Conservation (phyloP, 2,329 filamentous ascomycete species). For the Fusarium sp. region DNA sequence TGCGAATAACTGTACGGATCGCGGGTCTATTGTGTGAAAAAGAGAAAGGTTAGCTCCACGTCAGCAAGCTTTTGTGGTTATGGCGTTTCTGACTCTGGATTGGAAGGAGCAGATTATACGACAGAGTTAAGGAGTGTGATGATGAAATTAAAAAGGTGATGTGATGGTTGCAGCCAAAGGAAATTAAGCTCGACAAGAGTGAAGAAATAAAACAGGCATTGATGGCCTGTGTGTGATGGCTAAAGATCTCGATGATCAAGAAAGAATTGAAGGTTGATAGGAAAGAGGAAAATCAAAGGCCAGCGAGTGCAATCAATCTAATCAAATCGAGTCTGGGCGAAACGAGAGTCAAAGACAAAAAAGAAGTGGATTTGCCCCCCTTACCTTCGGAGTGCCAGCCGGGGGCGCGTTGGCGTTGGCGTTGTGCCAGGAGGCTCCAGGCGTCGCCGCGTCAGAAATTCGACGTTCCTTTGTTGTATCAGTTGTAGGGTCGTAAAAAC, state of each 20-base stretch:
- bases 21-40: constrained; percentile 55
- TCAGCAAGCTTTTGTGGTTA: constrained; percentile 41
- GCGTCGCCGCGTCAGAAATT: constrained; percentile 53
- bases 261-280: constrained; percentile 32
- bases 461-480: constrained; percentile 62
- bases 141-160: constrained; percentile 39
- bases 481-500: constrained; percentile 66
- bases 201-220: constrained; percentile 40
- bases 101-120: constrained; percentile 26
- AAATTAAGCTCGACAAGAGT: constrained; percentile 21
- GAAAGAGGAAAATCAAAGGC: constrained; percentile 35
- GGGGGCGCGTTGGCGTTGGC: constrained; percentile 51
- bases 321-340: constrained; percentile 33
- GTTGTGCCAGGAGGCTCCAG: constrained; percentile 56
- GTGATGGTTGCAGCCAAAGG: constrained; percentile 20
- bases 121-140: constrained; percentile 35
- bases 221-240: constrained; percentile 34
- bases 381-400: constrained; percentile 61
- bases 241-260: constrained; percentile 18
- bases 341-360: constrained; percentile 43
- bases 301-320: constrained; percentile 34
- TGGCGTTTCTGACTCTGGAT: constrained; percentile 24
- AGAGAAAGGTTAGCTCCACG: constrained; percentile 44
- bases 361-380: constrained; percentile 51
- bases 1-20: constrained; percentile 63